These are phyloP conservation scores for Neurospora terricola DNA, from an alignment of 495 filamentous ascomycete genomes.

Conservation along the genomic window DNA sequence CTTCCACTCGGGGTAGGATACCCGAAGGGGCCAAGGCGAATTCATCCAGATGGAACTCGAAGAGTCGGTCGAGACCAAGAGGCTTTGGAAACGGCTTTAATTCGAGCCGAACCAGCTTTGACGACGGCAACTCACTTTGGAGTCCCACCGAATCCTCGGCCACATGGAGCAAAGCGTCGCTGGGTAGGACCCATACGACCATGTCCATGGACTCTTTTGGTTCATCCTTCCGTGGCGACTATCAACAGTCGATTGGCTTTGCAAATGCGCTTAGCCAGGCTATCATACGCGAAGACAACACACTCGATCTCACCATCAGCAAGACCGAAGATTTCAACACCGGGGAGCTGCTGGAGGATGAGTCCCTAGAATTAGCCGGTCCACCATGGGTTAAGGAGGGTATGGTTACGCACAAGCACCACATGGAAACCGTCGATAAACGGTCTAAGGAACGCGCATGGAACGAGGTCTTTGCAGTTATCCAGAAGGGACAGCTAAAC, in stretches of 20 bases:
- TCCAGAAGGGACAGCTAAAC: slow-evolving; percentile 91
- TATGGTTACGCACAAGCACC: slow-evolving; percentile 91
- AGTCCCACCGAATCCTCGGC: slow-evolving; percentile 68
- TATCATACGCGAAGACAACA: slow-evolving; percentile 85
- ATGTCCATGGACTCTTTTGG: slow-evolving; percentile 84
- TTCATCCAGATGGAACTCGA: slow-evolving; percentile 67
- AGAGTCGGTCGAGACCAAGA: slow-evolving; percentile 74
- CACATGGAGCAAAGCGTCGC: slow-evolving; percentile 90
- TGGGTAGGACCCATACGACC: slow-evolving; percentile 80
- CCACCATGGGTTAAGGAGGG: slow-evolving; percentile 98
- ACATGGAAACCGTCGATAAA: slow-evolving; percentile 81
- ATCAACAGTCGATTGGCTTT: slow-evolving; percentile 94
- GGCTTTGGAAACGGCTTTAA: slow-evolving; percentile 75
- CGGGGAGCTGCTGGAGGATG: slow-evolving; percentile 78
- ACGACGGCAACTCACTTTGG: slow-evolving; percentile 85
- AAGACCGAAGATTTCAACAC: slow-evolving; percentile 43
- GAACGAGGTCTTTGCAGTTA: slow-evolving; percentile 94
- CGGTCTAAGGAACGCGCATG: slow-evolving; percentile 86
- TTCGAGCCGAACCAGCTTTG: slow-evolving; percentile 89
- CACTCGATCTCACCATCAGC: slow-evolving; percentile 40
- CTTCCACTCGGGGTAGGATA: slow-evolving; percentile 58
- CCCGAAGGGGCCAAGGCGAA: slow-evolving; percentile 49
- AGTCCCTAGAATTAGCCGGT: slow-evolving; percentile 77
- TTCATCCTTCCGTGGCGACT: slow-evolving; percentile 72
- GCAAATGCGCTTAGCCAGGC: slow-evolving; percentile 94